A percentile compares a stretch with the other conserved stretches of the same genome.
These are phyloP conservation scores for Phaeophleospora eucalypticola DNA, from an alignment of 2,329 filamentous ascomycete species.

Conservation along the genomic window DNA sequence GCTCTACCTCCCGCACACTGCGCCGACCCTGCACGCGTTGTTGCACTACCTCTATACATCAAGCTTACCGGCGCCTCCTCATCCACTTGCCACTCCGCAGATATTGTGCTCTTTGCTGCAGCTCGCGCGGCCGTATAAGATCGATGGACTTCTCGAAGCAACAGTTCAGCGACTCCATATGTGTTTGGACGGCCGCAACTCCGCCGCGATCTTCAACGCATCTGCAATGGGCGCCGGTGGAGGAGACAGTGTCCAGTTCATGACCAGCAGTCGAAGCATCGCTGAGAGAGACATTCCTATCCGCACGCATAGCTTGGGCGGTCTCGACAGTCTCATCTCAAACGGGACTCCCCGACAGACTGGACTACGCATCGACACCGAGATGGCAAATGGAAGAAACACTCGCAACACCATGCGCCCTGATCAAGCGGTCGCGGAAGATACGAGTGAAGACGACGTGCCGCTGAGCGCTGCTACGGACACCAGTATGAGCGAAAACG, in stretches of 20 bases:
- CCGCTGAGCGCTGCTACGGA: conserved; percentile 34
- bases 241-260: conserved; percentile 72
- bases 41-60: conserved; percentile 94
- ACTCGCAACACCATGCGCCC: conserved; percentile 35
- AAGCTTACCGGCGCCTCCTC: conserved; percentile 70
- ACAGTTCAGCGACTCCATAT: conserved; percentile 87
- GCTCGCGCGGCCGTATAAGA: conserved; percentile 84
- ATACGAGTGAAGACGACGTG: conserved; percentile 34
- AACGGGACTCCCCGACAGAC: conserved; percentile 37
- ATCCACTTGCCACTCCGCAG: conserved; percentile 83
- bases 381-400: conserved; percentile 39
- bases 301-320: conserved; percentile 48
- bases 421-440: conserved; percentile 29
- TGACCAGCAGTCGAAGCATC: conserved; percentile 35
- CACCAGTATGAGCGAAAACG: conserved; percentile 32
- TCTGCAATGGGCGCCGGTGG: conserved; percentile 97
- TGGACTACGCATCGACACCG: conserved; percentile 50
- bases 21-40: conserved; percentile 81
- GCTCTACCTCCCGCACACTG: conserved; percentile 88
- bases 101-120: conserved; percentile 94
- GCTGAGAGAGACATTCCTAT: conserved; percentile 37
- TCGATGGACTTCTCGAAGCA: conserved; percentile 88
- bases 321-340: conserved; percentile 40
- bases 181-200: conserved; percentile 86
- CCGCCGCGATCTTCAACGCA: conserved; percentile 95